Evolutionary conservation across 345 rosid genomes (phyloP).

Genomic region (Salix exigua): DNA sequence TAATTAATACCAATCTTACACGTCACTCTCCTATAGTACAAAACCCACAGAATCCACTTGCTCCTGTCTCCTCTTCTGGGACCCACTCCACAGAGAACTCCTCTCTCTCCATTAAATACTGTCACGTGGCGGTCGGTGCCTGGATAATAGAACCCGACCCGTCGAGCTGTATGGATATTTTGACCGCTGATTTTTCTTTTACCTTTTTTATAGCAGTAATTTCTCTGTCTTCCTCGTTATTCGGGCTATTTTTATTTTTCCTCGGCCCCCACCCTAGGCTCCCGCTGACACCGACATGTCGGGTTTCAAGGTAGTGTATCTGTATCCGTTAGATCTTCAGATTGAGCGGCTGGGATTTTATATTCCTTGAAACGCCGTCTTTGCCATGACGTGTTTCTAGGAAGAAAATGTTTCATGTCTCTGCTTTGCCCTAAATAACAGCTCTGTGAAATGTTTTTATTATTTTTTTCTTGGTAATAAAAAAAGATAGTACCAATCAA

Average conservation of each 20-base stretch:
- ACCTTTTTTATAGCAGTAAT: not conserved
- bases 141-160: not conserved
- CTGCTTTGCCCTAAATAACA: not conserved
- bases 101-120: not conserved
- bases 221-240: not conserved
- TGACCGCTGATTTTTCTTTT: not conserved
- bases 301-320: not conserved
- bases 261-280: not conserved
- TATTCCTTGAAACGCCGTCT: not conserved
- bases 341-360: not conserved
- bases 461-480: not conserved
- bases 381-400: not conserved
- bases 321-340: not conserved
- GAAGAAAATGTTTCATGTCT: not conserved
- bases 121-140: too few relatives aligned
- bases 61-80: not conserved
- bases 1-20: not conserved
- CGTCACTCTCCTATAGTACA: not conserved
- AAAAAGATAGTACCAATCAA: not conserved
- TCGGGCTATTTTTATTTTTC: not conserved
- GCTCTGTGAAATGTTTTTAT: too few relatives aligned
- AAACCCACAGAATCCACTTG: not conserved
- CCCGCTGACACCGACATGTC: not conserved
- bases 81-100: not conserved
- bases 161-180: not conserved